Conservation (phyloP, 768 basidiomycete species). For the Hygrocybe punicea region DNA sequence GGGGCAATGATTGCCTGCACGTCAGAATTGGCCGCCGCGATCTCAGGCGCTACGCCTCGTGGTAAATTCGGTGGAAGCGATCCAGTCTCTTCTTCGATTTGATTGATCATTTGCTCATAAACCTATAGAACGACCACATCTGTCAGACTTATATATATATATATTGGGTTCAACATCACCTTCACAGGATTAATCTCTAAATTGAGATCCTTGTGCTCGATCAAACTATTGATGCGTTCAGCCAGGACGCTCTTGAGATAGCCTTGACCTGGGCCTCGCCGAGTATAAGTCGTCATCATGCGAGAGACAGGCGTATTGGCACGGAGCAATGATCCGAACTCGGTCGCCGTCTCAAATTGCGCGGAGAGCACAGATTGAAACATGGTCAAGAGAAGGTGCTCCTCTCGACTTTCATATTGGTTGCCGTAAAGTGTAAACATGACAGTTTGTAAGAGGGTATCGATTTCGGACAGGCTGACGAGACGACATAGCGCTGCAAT, state of each 20-base stretch:
- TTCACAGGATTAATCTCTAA: conserved; percentile 99
- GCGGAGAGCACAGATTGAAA: conserved; percentile 98
- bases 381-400: conserved; percentile 98
- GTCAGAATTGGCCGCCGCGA: conserved; percentile 90
- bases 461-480: conserved; percentile 94
- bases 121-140: conserved; percentile 51
- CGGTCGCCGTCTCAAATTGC: conserved; percentile 98
- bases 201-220: conserved; percentile 99
- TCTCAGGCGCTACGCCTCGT: conserved; percentile 88
- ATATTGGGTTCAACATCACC: conserved; percentile 40
- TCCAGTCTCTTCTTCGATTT: conserved; percentile 97
- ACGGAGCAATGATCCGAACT: conserved; percentile 96
- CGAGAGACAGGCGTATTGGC: conserved; percentile 99
- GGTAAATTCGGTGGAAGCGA: conserved; percentile 87
- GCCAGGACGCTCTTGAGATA: conserved; percentile 97
- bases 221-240: conserved; percentile 96
- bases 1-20: conserved; percentile 98
- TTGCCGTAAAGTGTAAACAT: conserved; percentile 99
- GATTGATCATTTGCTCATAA: conserved; percentile 99
- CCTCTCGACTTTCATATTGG: conserved; percentile 97
- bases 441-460: conserved; percentile 97
- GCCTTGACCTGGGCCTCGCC: conserved; percentile 96
- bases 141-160: background rate
- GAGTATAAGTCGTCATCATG: conserved; percentile 99
- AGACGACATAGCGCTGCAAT: conserved; percentile 95